Base-by-base conservation (phyloP, 164 flowering plant species). In the Vitis rotundifolia region DNA sequence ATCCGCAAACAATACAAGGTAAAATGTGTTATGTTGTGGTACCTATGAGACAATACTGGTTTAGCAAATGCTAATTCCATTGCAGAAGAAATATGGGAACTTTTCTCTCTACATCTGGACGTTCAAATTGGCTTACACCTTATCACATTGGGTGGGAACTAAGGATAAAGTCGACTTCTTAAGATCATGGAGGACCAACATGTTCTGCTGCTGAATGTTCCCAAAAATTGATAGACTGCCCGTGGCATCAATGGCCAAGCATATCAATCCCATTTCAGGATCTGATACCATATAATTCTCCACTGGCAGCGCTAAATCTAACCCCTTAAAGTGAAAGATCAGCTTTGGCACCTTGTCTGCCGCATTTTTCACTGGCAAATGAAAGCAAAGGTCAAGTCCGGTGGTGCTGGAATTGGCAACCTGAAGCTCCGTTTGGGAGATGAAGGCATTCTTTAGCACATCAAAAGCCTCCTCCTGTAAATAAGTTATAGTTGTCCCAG, bases 131-230 rank as follows among this genome's bases (percentile, higher is more conserved):
- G 44, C 44, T 37, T 6, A 37, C 44, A 37, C 44, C 44, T 37
- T 37, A 37, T 37, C 44, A 37, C 44, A 37, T 37, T 37, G 44
- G 0, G 44, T 37, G 44, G 44, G 44, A 37, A 37, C 44, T 3
- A 37, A 71, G 7, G 69, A 56, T 57, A 58, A 49, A 13, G 64
- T 47, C 22, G 29, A 54, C 69, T 61, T 52, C 16, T 52, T 48
- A 15, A 69, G 59, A 52, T 69, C 66, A 53, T 69, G 66, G 19
- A 61, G 16, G 13, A 60, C 72, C 59, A 68, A 7, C 63, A 58
- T 64, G 31, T 71, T 64, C 68, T 71, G 66, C 63, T 71, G 74
- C 44, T 71, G 74, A 16, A 64, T 54, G 50, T 71, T 71, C 13
- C 69, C 74, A 44, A 64, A 47, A 0, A 65, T 31, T 13, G 63